phyloP scores from a whole-genome alignment of 805 yeast species.

The Candida qinlingensis region DNA sequence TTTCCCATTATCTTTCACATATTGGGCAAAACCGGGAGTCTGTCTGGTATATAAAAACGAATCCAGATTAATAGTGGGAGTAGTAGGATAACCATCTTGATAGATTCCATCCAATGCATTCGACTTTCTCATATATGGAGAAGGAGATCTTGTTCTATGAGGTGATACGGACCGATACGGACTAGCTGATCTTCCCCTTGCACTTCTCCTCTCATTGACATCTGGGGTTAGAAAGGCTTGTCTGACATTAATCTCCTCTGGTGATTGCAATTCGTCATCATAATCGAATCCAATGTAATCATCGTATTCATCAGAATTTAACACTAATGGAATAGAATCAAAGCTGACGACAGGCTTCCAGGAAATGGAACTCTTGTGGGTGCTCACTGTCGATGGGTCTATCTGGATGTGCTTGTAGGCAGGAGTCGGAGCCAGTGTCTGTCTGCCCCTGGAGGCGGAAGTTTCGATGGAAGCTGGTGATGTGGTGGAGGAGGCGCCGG shows the following conservation, averaged over 20 bases:
- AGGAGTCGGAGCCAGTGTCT: neutral
- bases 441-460: neutral
- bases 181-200: slow-evolving; percentile 3
- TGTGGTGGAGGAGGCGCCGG: neutral
- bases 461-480: neutral
- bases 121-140: slow-evolving; percentile 8
- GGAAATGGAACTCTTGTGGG: neutral
- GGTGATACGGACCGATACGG: slow-evolving; percentile 3
- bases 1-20: slow-evolving; percentile 17
- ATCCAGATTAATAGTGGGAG: slow-evolving; percentile 11
- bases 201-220: neutral
- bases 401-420: neutral
- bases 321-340: slow-evolving; percentile 5
- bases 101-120: slow-evolving; percentile 11
- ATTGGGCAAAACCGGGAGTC: slow-evolving; percentile 1
- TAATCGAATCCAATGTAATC: neutral
- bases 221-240: neutral
- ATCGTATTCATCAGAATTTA: slow-evolving; percentile 2
- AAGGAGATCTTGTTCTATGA: slow-evolving; percentile 7
- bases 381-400: neutral
- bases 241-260: neutral
- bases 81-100: slow-evolving; percentile 21
- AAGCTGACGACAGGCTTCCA: slow-evolving; percentile 8
- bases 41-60: slow-evolving; percentile 10
- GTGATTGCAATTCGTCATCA: neutral